Conservation (phyloP, 306 rosid genomes). For the Trichosanthes truncata region DNA sequence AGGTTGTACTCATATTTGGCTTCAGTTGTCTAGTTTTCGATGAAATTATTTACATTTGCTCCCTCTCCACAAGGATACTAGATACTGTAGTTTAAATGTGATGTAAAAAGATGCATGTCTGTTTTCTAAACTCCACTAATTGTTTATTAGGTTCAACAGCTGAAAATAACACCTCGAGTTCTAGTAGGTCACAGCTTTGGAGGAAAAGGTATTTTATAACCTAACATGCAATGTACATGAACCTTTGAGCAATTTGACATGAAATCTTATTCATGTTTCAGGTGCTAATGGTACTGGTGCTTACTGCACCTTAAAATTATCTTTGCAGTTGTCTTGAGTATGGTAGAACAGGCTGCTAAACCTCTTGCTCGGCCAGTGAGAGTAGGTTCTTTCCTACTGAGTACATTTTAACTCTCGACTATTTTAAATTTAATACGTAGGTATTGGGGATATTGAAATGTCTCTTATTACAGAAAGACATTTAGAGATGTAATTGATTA, state of each 20-base stretch:
- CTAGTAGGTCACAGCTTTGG: constrained; percentile 97
- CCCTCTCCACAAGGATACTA: background rate
- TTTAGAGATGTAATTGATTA: background rate
- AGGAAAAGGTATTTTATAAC: constrained; percentile 58
- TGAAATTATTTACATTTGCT: background rate
- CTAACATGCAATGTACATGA: background rate
- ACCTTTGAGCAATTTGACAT: constrained; percentile 3
- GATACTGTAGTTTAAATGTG: background rate
- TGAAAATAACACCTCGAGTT: constrained; percentile 78
- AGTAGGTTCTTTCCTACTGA: constrained; percentile 30
- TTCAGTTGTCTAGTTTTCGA: background rate
- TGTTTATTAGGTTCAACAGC: constrained; percentile 49
- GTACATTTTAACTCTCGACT: background rate
- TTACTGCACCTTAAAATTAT: constrained; percentile 16
- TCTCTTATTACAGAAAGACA: background rate
- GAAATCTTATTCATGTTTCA: constrained; percentile 11
- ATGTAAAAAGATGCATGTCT: background rate
- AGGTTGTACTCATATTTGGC: background rate
- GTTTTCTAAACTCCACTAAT: background rate
- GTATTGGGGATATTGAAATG: background rate
- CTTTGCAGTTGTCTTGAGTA: constrained; percentile 71
- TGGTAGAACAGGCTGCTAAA: constrained; percentile 97
- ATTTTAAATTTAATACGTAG: background rate
- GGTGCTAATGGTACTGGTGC: constrained; percentile 13
- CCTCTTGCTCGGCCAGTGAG: constrained; percentile 94